phyloP scores from a whole-genome alignment of 1,139 yeast species.

The Kodamaea sp. region DNA sequence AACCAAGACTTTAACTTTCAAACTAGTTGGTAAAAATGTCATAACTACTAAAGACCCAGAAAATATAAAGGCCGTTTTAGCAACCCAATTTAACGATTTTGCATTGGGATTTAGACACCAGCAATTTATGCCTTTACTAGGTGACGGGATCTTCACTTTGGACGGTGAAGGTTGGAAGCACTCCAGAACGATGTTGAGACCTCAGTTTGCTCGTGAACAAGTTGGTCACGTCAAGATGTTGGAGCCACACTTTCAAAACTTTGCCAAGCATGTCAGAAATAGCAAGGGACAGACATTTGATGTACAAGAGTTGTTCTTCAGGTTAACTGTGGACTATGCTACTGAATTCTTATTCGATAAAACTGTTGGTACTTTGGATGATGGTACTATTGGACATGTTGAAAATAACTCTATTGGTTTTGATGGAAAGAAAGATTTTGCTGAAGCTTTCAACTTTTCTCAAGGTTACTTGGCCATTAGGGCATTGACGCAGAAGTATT shows the following conservation, averaged over 20 bases:
- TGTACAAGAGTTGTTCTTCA: conserved; percentile 36
- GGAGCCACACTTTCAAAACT: conserved; percentile 44
- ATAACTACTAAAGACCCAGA: conserved; percentile 21
- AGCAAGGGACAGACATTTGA: conserved; percentile 24
- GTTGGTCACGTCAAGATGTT: conserved; percentile 46
- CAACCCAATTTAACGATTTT: conserved; percentile 49
- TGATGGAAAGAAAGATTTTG: conserved; percentile 27
- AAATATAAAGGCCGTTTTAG: conserved; percentile 37
- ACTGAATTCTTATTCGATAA: conserved; percentile 42
- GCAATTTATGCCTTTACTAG: conserved; percentile 43
- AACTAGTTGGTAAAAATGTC: conserved; percentile 14
- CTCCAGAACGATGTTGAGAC: conserved; percentile 55
- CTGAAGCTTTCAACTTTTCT: conserved; percentile 30
- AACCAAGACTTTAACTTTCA: conserved; percentile 14
- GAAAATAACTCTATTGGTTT: conserved; percentile 14
- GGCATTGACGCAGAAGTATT: conserved; percentile 27
- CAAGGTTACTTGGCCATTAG: conserved; percentile 30
- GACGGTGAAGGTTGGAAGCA: conserved; percentile 58
- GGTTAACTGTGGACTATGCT: conserved; percentile 39
- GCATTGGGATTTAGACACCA: conserved; percentile 47
- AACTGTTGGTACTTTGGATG: conserved; percentile 30
- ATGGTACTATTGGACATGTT: conserved; percentile 26
- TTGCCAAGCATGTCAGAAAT: conserved; percentile 31
- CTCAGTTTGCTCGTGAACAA: conserved; percentile 56
- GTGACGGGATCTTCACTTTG: conserved; percentile 57